Evolutionary conservation across 202 grass and related monocot genomes (phyloP), one percentile per base, ranked within the genome.

Genomic region (Tripidium arundinaceum): DNA sequence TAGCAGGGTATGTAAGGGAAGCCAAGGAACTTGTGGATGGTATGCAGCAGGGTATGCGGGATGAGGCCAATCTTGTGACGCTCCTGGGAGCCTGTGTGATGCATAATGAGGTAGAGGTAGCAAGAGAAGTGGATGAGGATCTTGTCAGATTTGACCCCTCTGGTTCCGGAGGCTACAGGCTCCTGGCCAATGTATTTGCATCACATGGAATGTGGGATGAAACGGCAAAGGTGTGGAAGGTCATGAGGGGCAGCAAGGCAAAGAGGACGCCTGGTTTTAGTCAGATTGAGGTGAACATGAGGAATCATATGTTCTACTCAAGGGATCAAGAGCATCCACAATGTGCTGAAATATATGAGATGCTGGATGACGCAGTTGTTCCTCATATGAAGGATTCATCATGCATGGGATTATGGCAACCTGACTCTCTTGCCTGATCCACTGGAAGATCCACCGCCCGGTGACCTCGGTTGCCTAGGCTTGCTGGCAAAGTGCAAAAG

Each of bases 181-280:
- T 90, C 55, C 70, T 93, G 31, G 87, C 84, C 65, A 90, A 87
- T 77, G 21, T 89, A 25, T 83, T 87, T 43, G 90, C 79, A 1
- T 77, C 84, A 9, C 46, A 58, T 46, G 82, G 74, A n/a, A 61
- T 41, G 74, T 83, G 90, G 87, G 68, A 72, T n/a, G 65, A 83
- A 34, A 65, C 70, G 60, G 90, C 87, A 46, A 80, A 33, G 7
- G 42, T 87, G 78, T 87, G 90, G 82, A 90, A 76, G 81, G 72
- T 61, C 41, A 83, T 87, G 75, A 93, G 59, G 74, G 79, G 72
- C 63, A 73, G 78, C 59, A 93, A 83, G 7, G 65, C 63, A 31
- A 93, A 87, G 47, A 90, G 76, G 52, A 73, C 39, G 0, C 47
- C 90, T 8, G 90, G 87, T 29, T 78, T 76, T 36, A 93, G 90